A percentile compares a stretch with the other conserved stretches of the same genome.
Conservation (phyloP, 2,329 filamentous ascomycete genomes). For the Chalaropsis thielavioides region DNA sequence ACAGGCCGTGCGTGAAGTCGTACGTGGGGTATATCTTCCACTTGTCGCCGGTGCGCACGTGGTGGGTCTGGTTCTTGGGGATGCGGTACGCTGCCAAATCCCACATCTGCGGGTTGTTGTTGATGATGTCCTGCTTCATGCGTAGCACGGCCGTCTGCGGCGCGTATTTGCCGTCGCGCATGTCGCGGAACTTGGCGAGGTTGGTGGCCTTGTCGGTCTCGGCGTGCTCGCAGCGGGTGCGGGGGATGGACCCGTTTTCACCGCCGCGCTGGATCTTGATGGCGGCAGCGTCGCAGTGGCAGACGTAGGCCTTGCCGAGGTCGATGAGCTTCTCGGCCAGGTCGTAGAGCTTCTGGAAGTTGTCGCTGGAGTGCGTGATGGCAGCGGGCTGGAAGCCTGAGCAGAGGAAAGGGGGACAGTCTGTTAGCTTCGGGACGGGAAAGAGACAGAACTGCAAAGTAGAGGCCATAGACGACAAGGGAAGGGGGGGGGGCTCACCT, state of each 20-base stretch:
- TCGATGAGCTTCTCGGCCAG: constrained; percentile 72
- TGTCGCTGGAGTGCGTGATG: constrained; percentile 80
- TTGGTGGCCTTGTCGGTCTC: constrained; percentile 61
- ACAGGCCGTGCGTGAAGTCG: constrained; percentile 80
- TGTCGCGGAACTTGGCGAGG: constrained; percentile 68
- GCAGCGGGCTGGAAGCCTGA: constrained; percentile 54
- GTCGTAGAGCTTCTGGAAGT: constrained; percentile 78
- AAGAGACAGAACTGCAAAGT: background rate
- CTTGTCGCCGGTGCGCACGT: constrained; percentile 64
- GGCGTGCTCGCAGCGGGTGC: constrained; percentile 71
- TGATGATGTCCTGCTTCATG: constrained; percentile 81
- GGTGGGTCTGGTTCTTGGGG: constrained; percentile 51
- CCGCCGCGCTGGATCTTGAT: constrained; percentile 80
- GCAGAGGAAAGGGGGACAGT: no score
- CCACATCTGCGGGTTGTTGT: constrained; percentile 91
- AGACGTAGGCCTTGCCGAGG: constrained; percentile 64
- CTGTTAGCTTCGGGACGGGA: no score
- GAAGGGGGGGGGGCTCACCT: constrained; percentile 26
- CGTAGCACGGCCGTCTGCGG: constrained; percentile 70
- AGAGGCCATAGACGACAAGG: background rate
- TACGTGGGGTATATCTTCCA: constrained; percentile 96
- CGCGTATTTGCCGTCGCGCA: constrained; percentile 84
- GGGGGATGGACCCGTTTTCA: constrained; percentile 49
- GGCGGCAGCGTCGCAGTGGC: constrained; percentile 69
- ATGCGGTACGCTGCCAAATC: constrained; percentile 85